Percentiles rank a stretch among this genome's conserved stretches.
These are phyloP conservation scores for Blastobotrys arbuscula DNA, from an alignment of 1,139 yeast species.

Conservation along the genomic window DNA sequence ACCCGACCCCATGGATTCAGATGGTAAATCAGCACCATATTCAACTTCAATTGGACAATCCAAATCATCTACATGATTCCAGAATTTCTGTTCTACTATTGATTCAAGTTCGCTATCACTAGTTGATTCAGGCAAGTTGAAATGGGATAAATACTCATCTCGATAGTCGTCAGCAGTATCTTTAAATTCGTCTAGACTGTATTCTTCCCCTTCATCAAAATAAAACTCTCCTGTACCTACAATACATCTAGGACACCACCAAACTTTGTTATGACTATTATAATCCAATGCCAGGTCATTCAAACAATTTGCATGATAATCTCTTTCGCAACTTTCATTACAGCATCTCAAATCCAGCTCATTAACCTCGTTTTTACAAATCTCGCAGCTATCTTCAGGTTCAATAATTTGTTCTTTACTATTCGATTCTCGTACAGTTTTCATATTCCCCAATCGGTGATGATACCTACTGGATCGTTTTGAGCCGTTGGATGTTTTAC, in stretches of 20 bases:
- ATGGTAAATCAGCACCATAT: constrained; percentile 43
- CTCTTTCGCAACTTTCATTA: constrained; percentile 53
- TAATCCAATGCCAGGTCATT: constrained; percentile 27
- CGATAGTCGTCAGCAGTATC: constrained; percentile 50
- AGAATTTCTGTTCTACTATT: constrained; percentile 33
- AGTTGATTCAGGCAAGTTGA: neutral
- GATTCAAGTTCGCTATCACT: constrained; percentile 17
- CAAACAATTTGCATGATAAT: constrained; percentile 62
- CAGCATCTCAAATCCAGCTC: constrained; percentile 9
- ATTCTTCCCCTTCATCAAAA: constrained; percentile 68
- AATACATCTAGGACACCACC: constrained; percentile 81
- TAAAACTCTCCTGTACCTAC: constrained; percentile 88
- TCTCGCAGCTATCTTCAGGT: constrained; percentile 38
- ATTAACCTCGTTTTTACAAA: constrained; percentile 1
- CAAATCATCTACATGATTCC: constrained; percentile 38
- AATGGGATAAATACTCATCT: constrained; percentile 23
- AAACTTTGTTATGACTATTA: constrained; percentile 32
- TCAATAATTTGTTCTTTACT: constrained; percentile 37
- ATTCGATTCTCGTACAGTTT: constrained; percentile 9
- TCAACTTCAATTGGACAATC: constrained; percentile 42
- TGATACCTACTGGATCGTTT: neutral
- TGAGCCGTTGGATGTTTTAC: neutral
- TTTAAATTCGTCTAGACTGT: constrained; percentile 56
- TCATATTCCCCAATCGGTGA: constrained; percentile 8
- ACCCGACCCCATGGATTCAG: constrained; percentile 46